Percentiles rank a stretch among this genome's conserved stretches.
Conservation (phyloP, 2,329 filamentous ascomycete species). For the Fusarium nematophilum region DNA sequence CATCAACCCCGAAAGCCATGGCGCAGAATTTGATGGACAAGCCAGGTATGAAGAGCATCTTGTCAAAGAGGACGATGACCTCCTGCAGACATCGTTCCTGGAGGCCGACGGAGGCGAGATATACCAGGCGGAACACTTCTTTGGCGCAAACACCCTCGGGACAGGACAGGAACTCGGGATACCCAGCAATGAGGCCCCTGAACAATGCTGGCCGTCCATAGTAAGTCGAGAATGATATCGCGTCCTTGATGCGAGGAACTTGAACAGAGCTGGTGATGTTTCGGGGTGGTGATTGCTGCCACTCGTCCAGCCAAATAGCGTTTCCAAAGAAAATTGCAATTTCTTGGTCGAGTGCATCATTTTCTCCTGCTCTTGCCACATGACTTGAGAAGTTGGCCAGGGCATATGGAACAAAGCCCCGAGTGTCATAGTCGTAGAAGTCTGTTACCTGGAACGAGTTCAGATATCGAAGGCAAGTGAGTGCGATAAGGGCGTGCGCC, state of each 20-base stretch:
- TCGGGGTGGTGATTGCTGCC: neutral
- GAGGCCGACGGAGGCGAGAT: neutral
- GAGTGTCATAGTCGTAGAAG: too few relatives aligned
- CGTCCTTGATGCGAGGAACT: too few relatives aligned
- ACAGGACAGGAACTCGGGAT: too few relatives aligned
- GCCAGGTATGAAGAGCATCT: neutral
- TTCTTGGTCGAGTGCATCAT: neutral
- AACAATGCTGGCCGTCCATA: too few relatives aligned
- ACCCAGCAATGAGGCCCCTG: too few relatives aligned
- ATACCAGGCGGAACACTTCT: neutral
- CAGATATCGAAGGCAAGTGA: neutral
- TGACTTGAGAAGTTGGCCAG: too few relatives aligned
- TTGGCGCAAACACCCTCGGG: neutral
- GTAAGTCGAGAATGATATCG: too few relatives aligned
- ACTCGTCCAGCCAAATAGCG: neutral
- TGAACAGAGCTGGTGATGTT: neutral
- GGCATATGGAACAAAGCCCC: too few relatives aligned
- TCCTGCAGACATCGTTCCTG: neutral
- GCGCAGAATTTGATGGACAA: neutral
- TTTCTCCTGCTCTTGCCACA: neutral
- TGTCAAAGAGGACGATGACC: neutral
- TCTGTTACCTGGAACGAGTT: neutral
- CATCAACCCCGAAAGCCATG: neutral
- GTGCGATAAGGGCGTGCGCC: neutral
- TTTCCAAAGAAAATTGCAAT: neutral